Percentiles rank a stretch among this genome's conserved stretches.
Conservation (phyloP, 2,329 filamentous ascomycete genomes). For the Ceratocystis albifundus region DNA sequence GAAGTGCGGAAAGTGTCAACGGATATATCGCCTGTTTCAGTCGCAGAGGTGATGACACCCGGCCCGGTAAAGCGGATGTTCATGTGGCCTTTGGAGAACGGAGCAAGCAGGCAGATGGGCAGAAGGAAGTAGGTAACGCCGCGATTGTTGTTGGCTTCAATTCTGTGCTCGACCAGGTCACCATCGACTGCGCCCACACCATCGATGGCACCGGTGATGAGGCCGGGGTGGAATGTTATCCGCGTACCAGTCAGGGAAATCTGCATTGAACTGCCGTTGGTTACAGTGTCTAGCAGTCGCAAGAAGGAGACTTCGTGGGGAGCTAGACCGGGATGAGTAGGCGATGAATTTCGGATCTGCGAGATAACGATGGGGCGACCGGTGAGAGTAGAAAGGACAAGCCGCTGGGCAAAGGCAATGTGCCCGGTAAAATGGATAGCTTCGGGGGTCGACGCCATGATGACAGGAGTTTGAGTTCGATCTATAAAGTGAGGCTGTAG, state of each 20-base stretch:
- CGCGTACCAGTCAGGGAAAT: conserved; percentile 95
- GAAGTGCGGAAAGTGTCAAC: conserved; percentile 90
- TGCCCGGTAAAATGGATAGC: conserved; percentile 72
- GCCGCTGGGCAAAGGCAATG: conserved; percentile 67
- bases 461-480: conserved; percentile 22
- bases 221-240: conserved; percentile 78
- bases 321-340: conserved; percentile 76
- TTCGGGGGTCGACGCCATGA: conserved; percentile 35
- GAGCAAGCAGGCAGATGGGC: conserved; percentile 77
- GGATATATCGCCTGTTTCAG: conserved; percentile 72
- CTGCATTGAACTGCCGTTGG: conserved; percentile 88
- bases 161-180: conserved; percentile 68
- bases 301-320: conserved; percentile 92
- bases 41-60: conserved; percentile 83
- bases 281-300: conserved; percentile 84
- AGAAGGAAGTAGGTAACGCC: conserved; percentile 88
- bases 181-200: conserved; percentile 58
- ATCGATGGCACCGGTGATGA: conserved; percentile 75
- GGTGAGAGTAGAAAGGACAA: conserved; percentile 82
- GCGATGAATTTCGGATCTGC: conserved; percentile 78
- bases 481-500: background rate
- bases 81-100: conserved; percentile 83
- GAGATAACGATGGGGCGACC: conserved; percentile 84
- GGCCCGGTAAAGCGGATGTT: conserved; percentile 83
- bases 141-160: conserved; percentile 64